Evolutionary conservation across 169 alveolate species (phyloP).

Genomic region (Babesia sp.): DNA sequence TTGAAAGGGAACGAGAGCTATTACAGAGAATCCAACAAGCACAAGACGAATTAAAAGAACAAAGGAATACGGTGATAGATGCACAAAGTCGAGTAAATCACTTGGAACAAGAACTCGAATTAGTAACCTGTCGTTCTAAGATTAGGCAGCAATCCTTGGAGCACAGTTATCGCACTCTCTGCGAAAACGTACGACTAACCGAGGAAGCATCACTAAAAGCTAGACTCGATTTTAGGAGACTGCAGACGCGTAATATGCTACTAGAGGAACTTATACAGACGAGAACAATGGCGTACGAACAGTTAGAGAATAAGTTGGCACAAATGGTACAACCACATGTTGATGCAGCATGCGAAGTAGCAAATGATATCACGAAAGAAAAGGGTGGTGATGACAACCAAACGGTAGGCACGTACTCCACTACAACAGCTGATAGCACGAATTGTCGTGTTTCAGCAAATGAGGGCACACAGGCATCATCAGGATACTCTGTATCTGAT

Average conservation of each 20-base stretch:
- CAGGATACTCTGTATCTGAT: background rate
- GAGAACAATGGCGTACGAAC: slow-evolving; percentile 2
- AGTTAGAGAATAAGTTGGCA: slow-evolving; percentile 26
- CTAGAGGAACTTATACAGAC: slow-evolving; percentile 50
- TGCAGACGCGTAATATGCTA: slow-evolving; percentile 28
- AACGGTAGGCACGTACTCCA: background rate
- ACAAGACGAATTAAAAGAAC: slow-evolving; percentile 27
- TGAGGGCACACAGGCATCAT: background rate
- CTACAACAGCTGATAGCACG: background rate
- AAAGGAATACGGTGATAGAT: slow-evolving; percentile 19
- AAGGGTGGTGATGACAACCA: background rate
- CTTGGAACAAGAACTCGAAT: slow-evolving; percentile 38
- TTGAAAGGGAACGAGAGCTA: slow-evolving; percentile 33
- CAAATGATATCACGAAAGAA: background rate
- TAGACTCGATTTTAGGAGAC: slow-evolving; percentile 34
- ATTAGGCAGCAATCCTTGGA: slow-evolving; percentile 45
- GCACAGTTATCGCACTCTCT: slow-evolving; percentile 34
- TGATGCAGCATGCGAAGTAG: background rate
- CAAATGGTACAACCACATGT: background rate
- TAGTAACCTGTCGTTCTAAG: slow-evolving; percentile 5
- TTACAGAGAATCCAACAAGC: slow-evolving; percentile 11
- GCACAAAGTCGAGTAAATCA: slow-evolving; percentile 4
- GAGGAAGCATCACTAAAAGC: slow-evolving; percentile 27
- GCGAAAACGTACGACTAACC: slow-evolving; percentile 43
- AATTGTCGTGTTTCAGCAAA: background rate